Evolutionary conservation across 345 rosid species (phyloP).

Genomic region (Laguncularia racemosa): DNA sequence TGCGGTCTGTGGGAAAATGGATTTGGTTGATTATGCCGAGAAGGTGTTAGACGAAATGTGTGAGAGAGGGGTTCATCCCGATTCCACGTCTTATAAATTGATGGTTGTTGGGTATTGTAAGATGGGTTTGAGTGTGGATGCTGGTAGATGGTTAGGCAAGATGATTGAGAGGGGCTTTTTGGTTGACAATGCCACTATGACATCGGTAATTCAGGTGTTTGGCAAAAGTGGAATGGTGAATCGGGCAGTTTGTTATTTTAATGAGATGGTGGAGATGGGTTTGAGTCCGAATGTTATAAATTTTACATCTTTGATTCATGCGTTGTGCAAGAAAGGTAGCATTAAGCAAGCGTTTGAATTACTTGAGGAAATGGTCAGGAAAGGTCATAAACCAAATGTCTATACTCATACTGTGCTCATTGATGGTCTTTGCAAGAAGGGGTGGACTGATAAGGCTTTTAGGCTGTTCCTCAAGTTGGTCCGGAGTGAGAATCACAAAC

Average conservation of each 20-base stretch:
- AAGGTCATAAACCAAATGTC: conserved; percentile 79
- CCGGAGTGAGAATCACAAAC: conserved; percentile 68
- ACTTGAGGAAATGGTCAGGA: conserved; percentile 78
- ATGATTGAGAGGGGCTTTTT: conserved; percentile 58
- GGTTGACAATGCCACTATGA: conserved; percentile 68
- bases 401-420: conserved; percentile 74
- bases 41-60: conserved; percentile 73
- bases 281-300: conserved; percentile 72
- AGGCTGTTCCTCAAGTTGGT: conserved; percentile 81
- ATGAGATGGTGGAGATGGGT: conserved; percentile 52
- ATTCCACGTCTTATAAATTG: conserved; percentile 45
- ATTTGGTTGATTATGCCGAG: conserved; percentile 50
- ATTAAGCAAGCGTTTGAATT: conserved; percentile 80
- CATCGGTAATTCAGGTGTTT: conserved; percentile 44
- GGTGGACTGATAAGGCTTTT: conserved; percentile 93
- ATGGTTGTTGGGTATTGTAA: conserved; percentile 60
- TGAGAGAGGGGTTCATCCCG: conserved; percentile 54
- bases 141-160: conserved; percentile 59
- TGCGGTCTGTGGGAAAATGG: conserved; percentile 33
- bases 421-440: conserved; percentile 83
- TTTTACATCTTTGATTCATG: conserved; percentile 68
- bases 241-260: conserved; percentile 61
- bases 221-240: conserved; percentile 52
- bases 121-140: conserved; percentile 48
- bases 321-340: conserved; percentile 71